Evolutionary conservation across 345 rosid species (phyloP).

Genomic region (Salix caprea): DNA sequence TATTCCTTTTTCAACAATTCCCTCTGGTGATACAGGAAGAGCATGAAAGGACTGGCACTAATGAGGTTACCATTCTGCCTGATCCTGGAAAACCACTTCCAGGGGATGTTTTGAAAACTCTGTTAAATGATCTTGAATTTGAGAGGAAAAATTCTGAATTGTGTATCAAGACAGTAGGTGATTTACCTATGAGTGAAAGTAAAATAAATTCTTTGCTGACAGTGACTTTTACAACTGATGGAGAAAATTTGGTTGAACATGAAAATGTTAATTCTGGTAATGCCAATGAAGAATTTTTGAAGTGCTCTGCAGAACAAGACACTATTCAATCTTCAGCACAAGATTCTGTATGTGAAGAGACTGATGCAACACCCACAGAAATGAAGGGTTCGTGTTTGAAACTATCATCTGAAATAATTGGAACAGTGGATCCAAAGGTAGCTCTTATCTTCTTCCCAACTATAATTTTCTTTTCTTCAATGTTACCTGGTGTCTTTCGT

Average conservation of each 20-base stretch:
- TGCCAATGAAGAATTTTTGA: slow-evolving; percentile 23
- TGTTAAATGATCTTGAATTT: slow-evolving; percentile 50
- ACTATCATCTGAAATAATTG: slow-evolving; percentile 14
- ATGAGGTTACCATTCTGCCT: slow-evolving; percentile 43
- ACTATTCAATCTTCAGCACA: slow-evolving; percentile 21
- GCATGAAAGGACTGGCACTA: slow-evolving; percentile 69
- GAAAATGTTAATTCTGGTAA: slow-evolving; percentile 30
- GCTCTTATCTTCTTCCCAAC: neutral
- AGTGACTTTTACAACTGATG: slow-evolving; percentile 19
- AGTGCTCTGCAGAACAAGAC: slow-evolving; percentile 21
- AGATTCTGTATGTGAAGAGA: slow-evolving; percentile 18
- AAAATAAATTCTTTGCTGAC: slow-evolving; percentile 27
- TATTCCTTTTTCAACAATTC: slow-evolving; percentile 18
- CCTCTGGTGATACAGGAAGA: slow-evolving; percentile 57
- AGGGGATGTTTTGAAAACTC: slow-evolving; percentile 57
- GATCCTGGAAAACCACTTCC: slow-evolving; percentile 74
- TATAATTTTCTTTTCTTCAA: neutral
- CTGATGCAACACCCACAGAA: slow-evolving; percentile 2
- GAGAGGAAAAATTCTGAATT: slow-evolving; percentile 42
- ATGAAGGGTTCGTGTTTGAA: slow-evolving; percentile 23
- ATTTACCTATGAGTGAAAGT: slow-evolving; percentile 20
- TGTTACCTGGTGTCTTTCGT: neutral
- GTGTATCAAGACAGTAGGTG: slow-evolving; percentile 29
- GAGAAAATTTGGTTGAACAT: slow-evolving; percentile 28
- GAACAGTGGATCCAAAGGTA: slow-evolving; percentile 32